These are phyloP conservation scores for Pseudocercospora fijiensis DNA, from an alignment of 2,329 filamentous ascomycete species.

Conservation along the genomic window DNA sequence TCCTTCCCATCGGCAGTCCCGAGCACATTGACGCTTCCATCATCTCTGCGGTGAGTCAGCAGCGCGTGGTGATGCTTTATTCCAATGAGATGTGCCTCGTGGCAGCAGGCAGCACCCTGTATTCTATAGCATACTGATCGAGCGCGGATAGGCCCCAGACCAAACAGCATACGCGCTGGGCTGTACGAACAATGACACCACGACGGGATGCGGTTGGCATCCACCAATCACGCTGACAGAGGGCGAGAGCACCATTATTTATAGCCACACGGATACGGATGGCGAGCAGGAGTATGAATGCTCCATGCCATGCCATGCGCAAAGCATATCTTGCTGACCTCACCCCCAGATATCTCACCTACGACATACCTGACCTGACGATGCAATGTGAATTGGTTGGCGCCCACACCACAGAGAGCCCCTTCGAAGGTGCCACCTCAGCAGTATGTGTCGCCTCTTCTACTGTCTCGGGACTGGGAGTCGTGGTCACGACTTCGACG, in stretches of 20 bases:
- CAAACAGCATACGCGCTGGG: constrained; percentile 33
- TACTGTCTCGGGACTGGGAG: constrained; percentile 28
- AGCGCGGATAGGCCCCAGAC: constrained; percentile 22
- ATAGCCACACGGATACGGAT: constrained; percentile 24
- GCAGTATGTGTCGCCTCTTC: constrained; percentile 30
- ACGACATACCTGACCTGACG: constrained; percentile 18
- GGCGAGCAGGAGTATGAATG: constrained; percentile 18
- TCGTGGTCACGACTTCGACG: constrained; percentile 31
- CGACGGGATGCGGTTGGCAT: constrained; percentile 27
- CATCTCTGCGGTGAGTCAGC: constrained; percentile 23
- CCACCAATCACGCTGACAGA: constrained; percentile 35
- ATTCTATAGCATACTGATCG: not conserved
- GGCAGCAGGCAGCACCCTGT: not conserved
- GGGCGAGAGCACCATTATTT: constrained; percentile 32
- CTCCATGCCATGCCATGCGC: not conserved
- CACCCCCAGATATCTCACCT: constrained; percentile 4
- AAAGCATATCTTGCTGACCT: not conserved
- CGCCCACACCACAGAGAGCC: constrained; percentile 23
- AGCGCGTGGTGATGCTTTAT: not conserved
- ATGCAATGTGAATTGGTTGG: constrained; percentile 32
- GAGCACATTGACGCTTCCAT: constrained; percentile 25
- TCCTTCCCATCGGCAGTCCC: constrained; percentile 23
- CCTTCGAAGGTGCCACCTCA: constrained; percentile 24
- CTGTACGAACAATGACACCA: constrained; percentile 22
- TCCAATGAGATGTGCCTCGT: not conserved